These are phyloP conservation scores for Vaccinium myrtillus DNA, from an alignment of 148 eudicot genomes.

Conservation along the genomic window DNA sequence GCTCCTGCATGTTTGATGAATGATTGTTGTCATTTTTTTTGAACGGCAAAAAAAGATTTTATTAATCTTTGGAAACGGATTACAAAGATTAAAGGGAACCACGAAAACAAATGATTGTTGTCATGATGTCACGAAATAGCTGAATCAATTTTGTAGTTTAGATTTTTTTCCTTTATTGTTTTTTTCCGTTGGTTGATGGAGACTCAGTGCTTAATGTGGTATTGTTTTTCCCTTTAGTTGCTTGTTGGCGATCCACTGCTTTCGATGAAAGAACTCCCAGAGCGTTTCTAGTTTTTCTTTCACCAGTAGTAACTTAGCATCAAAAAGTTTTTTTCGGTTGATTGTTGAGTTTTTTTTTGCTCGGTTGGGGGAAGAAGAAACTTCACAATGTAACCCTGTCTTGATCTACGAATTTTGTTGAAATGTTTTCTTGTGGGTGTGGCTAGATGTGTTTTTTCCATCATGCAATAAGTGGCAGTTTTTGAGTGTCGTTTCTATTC, in stretches of 20 bases:
- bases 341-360: neutral
- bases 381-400: neutral
- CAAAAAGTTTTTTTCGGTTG: neutral
- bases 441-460: neutral
- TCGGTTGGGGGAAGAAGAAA: neutral
- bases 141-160: neutral
- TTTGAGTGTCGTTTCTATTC: neutral
- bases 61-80: too few species aligned
- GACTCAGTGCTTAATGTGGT: neutral
- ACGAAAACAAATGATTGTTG: slow-evolving; percentile 10
- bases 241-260: neutral
- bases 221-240: neutral
- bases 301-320: neutral
- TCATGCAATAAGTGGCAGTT: neutral
- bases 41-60: too few species aligned
- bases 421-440: neutral
- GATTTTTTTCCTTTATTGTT: neutral
- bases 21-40: slow-evolving; percentile 3
- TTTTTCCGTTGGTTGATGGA: neutral
- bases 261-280: neutral
- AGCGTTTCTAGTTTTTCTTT: neutral
- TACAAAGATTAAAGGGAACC: too few species aligned
- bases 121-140: neutral
- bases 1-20: neutral
- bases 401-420: neutral